A percentile compares a stretch with the other conserved stretches of the same genome.
phyloP scores from a whole-genome alignment of 2,329 filamentous ascomycete species.

The Kalmusia sp. region DNA sequence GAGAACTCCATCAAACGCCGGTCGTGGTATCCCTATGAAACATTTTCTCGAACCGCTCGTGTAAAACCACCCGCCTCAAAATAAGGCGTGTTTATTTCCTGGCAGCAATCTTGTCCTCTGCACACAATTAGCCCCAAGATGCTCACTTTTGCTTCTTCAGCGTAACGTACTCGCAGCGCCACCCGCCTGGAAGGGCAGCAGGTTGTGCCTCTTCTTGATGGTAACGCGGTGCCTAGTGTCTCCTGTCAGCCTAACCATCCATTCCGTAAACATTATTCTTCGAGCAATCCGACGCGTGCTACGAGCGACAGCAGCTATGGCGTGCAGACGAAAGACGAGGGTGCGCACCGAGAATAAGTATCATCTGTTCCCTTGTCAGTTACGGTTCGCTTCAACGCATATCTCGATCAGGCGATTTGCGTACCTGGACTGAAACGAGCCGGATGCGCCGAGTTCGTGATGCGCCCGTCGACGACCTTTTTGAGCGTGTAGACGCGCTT shows the following conservation, averaged over 20 bases:
- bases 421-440: no score
- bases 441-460: slow-evolving; percentile 95
- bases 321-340: neutral
- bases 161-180: slow-evolving; percentile 56
- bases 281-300: no score
- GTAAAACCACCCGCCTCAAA: neutral
- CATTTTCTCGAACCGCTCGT: neutral
- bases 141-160: neutral
- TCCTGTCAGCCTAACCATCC: neutral
- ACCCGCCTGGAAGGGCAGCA: slow-evolving; percentile 76
- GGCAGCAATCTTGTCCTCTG: slow-evolving; percentile 15
- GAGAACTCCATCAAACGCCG: neutral
- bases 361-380: no score
- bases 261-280: neutral
- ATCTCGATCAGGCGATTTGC: no score
- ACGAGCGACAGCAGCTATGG: no score
- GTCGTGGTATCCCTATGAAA: slow-evolving; percentile 6
- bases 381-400: no score
- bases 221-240: slow-evolving; percentile 84
- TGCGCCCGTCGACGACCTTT: slow-evolving; percentile 80
- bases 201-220: slow-evolving; percentile 89
- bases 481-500: slow-evolving; percentile 95
- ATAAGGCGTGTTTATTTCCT: no score
- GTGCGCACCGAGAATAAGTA: slow-evolving; percentile 80
- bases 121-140: neutral